A percentile compares a stretch with the other conserved stretches of the same genome.
phyloP scores from a whole-genome alignment of 2,329 filamentous ascomycete genomes.

The Blastomyces parvus region DNA sequence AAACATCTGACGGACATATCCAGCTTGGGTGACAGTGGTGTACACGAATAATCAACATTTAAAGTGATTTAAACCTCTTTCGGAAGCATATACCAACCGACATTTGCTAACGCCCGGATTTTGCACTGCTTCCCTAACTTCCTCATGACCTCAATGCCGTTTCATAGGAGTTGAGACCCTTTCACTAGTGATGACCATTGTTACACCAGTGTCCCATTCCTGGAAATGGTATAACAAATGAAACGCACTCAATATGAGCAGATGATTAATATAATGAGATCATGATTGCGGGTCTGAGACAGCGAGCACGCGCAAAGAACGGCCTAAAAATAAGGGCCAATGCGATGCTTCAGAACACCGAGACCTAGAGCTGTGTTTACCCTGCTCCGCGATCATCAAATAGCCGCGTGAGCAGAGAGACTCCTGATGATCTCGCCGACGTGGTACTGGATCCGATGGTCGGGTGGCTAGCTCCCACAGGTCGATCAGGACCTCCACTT shows the following conservation, averaged over 20 bases:
- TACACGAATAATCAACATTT: neutral
- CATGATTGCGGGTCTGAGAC: neutral
- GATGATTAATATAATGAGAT: neutral
- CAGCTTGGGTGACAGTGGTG: neutral
- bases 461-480: neutral
- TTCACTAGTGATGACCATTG: neutral
- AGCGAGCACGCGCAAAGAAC: neutral
- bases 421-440: neutral
- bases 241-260: neutral
- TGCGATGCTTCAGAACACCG: neutral
- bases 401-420: neutral
- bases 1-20: no score
- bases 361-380: neutral
- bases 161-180: neutral
- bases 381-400: neutral
- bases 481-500: neutral
- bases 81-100: neutral
- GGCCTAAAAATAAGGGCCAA: neutral
- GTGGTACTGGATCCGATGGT: neutral
- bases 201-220: neutral
- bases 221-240: neutral
- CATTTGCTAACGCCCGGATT: neutral
- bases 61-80: neutral
- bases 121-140: neutral
- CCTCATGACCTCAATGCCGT: neutral